A percentile compares a stretch with the other conserved stretches of the same genome.
phyloP scores from a whole-genome alignment of 768 basidiomycete genomes.

The Leccinum rimulosum region DNA sequence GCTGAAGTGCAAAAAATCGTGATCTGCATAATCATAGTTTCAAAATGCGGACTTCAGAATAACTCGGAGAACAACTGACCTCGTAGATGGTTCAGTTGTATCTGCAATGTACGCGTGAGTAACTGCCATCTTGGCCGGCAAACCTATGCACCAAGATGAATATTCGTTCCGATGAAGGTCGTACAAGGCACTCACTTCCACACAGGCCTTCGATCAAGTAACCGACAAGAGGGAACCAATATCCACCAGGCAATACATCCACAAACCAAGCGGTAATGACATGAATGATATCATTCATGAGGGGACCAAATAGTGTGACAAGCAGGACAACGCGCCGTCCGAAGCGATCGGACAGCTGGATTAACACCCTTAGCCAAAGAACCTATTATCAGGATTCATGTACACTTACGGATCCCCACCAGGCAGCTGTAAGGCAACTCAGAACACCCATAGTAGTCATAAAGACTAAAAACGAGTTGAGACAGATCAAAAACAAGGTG shows the following conservation, averaged over 20 bases:
- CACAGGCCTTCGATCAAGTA: constrained; percentile 65
- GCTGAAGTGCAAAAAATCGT: constrained; percentile 58
- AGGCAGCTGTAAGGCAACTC: constrained; percentile 74
- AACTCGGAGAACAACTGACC: constrained; percentile 37
- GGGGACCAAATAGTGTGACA: constrained; percentile 56
- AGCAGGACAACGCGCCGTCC: constrained; percentile 69
- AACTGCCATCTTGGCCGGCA: constrained; percentile 48
- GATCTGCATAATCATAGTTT: constrained; percentile 41
- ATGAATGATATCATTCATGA: constrained; percentile 63
- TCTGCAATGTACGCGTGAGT: constrained; percentile 71
- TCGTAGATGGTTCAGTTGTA: constrained; percentile 49
- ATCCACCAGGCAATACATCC: constrained; percentile 69
- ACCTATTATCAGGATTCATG: background rate
- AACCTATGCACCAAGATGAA: constrained; percentile 38
- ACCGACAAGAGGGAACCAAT: constrained; percentile 72
- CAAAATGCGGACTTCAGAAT: background rate
- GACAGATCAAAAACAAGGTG: background rate
- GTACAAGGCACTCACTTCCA: constrained; percentile 52
- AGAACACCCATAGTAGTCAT: constrained; percentile 66
- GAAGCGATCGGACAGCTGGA: constrained; percentile 70
- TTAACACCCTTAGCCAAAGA: background rate
- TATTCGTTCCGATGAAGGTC: background rate
- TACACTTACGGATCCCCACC: constrained; percentile 76
- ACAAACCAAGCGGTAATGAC: constrained; percentile 62
- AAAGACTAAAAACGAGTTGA: constrained; percentile 46